Conservation (phyloP, 1,284 basidiomycete species). For the Ustilago vetiveriae region DNA sequence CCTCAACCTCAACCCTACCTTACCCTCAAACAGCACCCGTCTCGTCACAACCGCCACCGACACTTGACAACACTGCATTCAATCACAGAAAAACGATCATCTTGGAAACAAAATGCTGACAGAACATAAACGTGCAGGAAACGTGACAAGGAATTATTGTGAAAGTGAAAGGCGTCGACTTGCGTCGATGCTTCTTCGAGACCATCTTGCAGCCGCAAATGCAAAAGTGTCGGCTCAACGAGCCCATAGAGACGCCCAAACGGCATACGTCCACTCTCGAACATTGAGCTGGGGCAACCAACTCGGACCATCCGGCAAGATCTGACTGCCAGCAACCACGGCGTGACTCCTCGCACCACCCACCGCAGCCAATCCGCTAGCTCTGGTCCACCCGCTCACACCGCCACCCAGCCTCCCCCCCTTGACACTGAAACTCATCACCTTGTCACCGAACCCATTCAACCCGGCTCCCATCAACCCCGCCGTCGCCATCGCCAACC, state of each 20-base stretch:
- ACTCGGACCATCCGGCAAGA: constrained; percentile 10
- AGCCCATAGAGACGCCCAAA: constrained; percentile 38
- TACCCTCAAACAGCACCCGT: too few relatives aligned
- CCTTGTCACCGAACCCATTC: not conserved
- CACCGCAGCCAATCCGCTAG: constrained; percentile 1
- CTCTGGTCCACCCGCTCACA: constrained; percentile 10
- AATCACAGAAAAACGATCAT: too few relatives aligned
- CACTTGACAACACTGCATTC: too few relatives aligned
- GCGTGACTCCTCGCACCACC: constrained; percentile 3
- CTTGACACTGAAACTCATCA: constrained; percentile 18
- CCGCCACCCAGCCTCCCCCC: constrained; percentile 35
- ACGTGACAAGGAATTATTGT: too few relatives aligned
- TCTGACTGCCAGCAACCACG: not conserved
- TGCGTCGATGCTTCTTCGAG: too few relatives aligned
- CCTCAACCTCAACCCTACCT: too few relatives aligned
- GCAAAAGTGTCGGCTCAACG: too few relatives aligned
- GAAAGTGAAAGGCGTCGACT: too few relatives aligned
- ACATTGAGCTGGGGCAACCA: constrained; percentile 19
- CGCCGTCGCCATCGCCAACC: not conserved
- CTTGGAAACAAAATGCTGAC: too few relatives aligned
- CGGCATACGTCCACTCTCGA: constrained; percentile 24
- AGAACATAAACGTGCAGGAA: too few relatives aligned
- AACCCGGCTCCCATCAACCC: constrained; percentile 5
- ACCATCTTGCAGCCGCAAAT: too few relatives aligned
- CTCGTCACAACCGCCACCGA: too few relatives aligned